Evolutionary conservation across 1,139 yeast genomes (phyloP).

Genomic region (Debaryomyces udenii): DNA sequence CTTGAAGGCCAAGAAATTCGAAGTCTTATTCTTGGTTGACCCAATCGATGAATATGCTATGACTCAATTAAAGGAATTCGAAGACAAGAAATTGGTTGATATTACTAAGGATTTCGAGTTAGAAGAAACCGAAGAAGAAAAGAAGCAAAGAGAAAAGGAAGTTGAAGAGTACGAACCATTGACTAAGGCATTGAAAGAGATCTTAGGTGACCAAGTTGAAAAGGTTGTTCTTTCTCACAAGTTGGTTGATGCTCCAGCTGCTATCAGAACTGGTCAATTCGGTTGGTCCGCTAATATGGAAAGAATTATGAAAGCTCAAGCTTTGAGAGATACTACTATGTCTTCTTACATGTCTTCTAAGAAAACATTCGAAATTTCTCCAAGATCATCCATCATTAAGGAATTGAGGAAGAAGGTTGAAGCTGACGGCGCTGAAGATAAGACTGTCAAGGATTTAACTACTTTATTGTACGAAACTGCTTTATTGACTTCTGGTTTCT

Average conservation of each 20-base stretch:
- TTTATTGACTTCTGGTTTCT: slow-evolving; percentile 96
- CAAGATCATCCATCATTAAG: slow-evolving; percentile 91
- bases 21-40: slow-evolving; percentile 96
- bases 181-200: slow-evolving; percentile 94
- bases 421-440: slow-evolving; percentile 95
- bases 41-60: slow-evolving; percentile 99
- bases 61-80: slow-evolving; percentile 99
- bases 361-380: slow-evolving; percentile 98
- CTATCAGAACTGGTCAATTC: slow-evolving; percentile 99
- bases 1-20: slow-evolving; percentile 97
- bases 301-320: slow-evolving; percentile 99
- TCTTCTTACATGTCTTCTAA: slow-evolving; percentile 99
- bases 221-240: slow-evolving; percentile 98
- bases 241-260: slow-evolving; percentile 98
- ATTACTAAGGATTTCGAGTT: slow-evolving; percentile 99
- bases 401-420: slow-evolving; percentile 97
- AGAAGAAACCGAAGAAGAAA: slow-evolving; percentile 99
- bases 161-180: slow-evolving; percentile 89
- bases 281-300: slow-evolving; percentile 99
- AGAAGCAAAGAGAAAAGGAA: slow-evolving; percentile 90
- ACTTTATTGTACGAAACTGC: slow-evolving; percentile 97
- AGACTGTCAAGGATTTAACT: slow-evolving; percentile 97
- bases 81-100: slow-evolving; percentile 98
- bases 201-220: slow-evolving; percentile 98
- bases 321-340: slow-evolving; percentile 98